Evolutionary conservation across 2,329 filamentous ascomycete species (phyloP).

Genomic region (Diaporthe sp.): DNA sequence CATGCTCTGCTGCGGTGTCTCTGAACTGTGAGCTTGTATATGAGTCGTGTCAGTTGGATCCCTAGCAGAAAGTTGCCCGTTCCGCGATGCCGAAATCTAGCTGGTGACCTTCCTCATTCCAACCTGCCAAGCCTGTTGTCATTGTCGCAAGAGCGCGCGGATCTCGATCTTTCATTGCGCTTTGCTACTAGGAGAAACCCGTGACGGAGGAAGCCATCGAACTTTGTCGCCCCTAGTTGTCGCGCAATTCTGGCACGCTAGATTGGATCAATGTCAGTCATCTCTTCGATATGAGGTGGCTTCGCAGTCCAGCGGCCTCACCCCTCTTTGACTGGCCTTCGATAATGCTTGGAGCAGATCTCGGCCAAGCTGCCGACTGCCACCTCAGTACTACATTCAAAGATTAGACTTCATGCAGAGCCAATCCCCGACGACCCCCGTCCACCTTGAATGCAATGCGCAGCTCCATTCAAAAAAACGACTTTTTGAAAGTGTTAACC

Average conservation of each 20-base stretch:
- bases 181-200: neutral
- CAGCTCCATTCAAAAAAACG: neutral
- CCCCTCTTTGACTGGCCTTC: constrained; percentile 3
- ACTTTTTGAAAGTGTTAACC: constrained; percentile 23
- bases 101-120: constrained; percentile 10
- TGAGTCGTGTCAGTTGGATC: neutral
- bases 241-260: neutral
- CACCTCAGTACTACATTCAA: neutral
- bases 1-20: constrained; percentile 16
- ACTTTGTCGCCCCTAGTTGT: constrained; percentile 4
- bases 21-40: constrained; percentile 2
- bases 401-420: constrained; percentile 31
- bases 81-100: neutral
- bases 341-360: constrained; percentile 27
- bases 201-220: constrained; percentile 1
- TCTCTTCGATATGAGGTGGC: neutral
- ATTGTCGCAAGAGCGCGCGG: neutral
- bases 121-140: constrained; percentile 13
- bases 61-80: neutral
- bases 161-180: constrained; percentile 3
- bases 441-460: constrained; percentile 10
- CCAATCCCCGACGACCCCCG: constrained; percentile 2
- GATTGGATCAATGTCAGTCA: neutral
- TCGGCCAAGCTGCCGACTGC: constrained; percentile 20
- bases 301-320: neutral